Conservation (phyloP, 495 filamentous ascomycete species). For the Thermothielavioides terrestris region DNA sequence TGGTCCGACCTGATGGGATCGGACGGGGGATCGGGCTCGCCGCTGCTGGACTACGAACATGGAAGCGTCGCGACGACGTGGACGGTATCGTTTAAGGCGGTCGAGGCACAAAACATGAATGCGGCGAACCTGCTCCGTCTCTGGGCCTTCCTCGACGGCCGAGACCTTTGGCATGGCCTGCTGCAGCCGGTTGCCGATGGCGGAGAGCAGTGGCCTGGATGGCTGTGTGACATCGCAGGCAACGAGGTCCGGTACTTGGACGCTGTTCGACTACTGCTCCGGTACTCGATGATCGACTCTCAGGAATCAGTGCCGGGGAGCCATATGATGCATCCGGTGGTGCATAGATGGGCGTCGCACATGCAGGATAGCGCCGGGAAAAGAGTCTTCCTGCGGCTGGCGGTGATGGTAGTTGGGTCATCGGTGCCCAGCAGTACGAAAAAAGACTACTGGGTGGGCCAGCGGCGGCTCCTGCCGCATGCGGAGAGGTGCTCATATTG, state of each 20-base stretch:
- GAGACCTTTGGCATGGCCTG: slow-evolving; percentile 24
- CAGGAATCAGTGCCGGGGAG: slow-evolving; percentile 14
- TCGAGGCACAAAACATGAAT: slow-evolving; percentile 19
- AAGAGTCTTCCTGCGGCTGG: slow-evolving; percentile 13
- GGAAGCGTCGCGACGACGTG: slow-evolving; percentile 20
- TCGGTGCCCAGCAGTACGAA: slow-evolving; percentile 9
- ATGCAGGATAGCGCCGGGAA: slow-evolving; percentile 12
- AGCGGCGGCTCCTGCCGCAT: slow-evolving; percentile 23
- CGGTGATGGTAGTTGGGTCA: slow-evolving; percentile 19
- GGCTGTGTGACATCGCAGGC: slow-evolving; percentile 22
- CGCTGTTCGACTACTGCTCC: slow-evolving; percentile 19
- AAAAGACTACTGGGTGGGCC: slow-evolving; percentile 13
- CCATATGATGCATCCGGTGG: slow-evolving; percentile 28
- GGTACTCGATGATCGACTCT: slow-evolving; percentile 27
- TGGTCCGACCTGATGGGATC: slow-evolving; percentile 30
- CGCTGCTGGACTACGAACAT: slow-evolving; percentile 17
- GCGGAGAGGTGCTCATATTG: slow-evolving; percentile 15
- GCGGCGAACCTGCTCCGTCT: slow-evolving; percentile 29
- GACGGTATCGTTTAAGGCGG: slow-evolving; percentile 24
- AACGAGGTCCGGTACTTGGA: slow-evolving; percentile 22
- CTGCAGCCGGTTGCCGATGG: slow-evolving; percentile 10
- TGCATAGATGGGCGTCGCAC: slow-evolving; percentile 26
- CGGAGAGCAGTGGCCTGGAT: slow-evolving; percentile 14
- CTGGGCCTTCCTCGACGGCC: slow-evolving; percentile 28
- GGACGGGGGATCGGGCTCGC: slow-evolving; percentile 8